A percentile compares a stretch with the other conserved stretches of the same genome.
phyloP scores from a whole-genome alignment of 2,329 filamentous ascomycete genomes.

The Pseudogymnoascus sp. region DNA sequence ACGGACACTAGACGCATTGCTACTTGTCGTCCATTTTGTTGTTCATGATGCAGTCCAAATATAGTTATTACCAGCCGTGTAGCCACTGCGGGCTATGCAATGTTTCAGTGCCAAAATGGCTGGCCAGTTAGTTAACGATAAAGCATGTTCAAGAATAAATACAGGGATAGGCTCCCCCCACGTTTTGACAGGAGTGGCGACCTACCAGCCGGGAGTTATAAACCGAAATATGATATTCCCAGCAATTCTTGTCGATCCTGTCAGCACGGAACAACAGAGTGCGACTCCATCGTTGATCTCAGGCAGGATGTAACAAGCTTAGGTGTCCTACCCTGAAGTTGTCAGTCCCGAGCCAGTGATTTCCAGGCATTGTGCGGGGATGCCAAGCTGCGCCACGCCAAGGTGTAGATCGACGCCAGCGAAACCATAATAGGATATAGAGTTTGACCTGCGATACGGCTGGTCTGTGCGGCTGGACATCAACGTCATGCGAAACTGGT shows the following conservation, averaged over 20 bases:
- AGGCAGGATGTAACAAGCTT: neutral
- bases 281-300: neutral
- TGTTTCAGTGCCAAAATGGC: neutral
- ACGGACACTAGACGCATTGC: neutral
- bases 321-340: neutral
- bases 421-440: constrained; percentile 2
- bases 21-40: neutral
- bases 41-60: neutral
- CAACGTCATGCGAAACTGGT: neutral
- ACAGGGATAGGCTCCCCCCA: neutral
- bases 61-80: neutral
- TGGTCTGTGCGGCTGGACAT: neutral
- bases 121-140: neutral
- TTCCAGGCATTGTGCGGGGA: neutral
- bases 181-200: neutral
- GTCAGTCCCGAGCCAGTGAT: neutral
- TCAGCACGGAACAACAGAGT: neutral
- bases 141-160: neutral
- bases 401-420: neutral
- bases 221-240: neutral
- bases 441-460: neutral
- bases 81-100: neutral
- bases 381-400: constrained; percentile 3
- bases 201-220: neutral
- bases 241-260: neutral